phyloP scores from a whole-genome alignment of 2,329 filamentous ascomycete species.

The Coleophoma eucalyptorum region DNA sequence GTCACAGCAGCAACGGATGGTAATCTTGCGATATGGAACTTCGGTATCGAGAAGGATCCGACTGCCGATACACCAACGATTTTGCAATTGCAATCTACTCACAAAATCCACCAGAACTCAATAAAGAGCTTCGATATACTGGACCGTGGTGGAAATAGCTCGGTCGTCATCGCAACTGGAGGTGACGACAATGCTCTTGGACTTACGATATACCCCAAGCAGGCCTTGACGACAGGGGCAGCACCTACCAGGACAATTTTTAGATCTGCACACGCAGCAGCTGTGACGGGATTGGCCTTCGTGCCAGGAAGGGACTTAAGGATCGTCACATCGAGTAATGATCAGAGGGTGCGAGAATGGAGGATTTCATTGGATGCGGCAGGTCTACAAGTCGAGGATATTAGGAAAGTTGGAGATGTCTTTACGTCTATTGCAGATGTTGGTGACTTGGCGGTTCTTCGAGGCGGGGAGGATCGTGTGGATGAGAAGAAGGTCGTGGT shows the following conservation, averaged over 20 bases:
- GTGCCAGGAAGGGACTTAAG: slow-evolving; percentile 19
- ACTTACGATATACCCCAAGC: slow-evolving; percentile 39
- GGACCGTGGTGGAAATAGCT: slow-evolving; percentile 25
- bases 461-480: background rate
- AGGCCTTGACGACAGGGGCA: background rate
- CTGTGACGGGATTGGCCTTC: slow-evolving; percentile 54
- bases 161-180: slow-evolving; percentile 61
- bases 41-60: background rate
- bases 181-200: slow-evolving; percentile 86
- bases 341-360: slow-evolving; percentile 59
- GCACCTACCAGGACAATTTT: slow-evolving; percentile 31
- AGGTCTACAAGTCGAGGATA: slow-evolving; percentile 14
- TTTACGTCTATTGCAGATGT: slow-evolving; percentile 60
- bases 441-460: slow-evolving; percentile 39
- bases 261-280: slow-evolving; percentile 64
- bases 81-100: slow-evolving; percentile 14
- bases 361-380: slow-evolving; percentile 17
- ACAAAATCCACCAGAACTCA: slow-evolving; percentile 71
- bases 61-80: background rate
- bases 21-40: slow-evolving; percentile 58
- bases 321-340: slow-evolving; percentile 50
- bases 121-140: slow-evolving; percentile 62
- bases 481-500: slow-evolving; percentile 18
- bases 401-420: slow-evolving; percentile 42
- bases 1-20: slow-evolving; percentile 82